Conservation (phyloP, 768 basidiomycete genomes). For the Phylloporus arenicola region DNA sequence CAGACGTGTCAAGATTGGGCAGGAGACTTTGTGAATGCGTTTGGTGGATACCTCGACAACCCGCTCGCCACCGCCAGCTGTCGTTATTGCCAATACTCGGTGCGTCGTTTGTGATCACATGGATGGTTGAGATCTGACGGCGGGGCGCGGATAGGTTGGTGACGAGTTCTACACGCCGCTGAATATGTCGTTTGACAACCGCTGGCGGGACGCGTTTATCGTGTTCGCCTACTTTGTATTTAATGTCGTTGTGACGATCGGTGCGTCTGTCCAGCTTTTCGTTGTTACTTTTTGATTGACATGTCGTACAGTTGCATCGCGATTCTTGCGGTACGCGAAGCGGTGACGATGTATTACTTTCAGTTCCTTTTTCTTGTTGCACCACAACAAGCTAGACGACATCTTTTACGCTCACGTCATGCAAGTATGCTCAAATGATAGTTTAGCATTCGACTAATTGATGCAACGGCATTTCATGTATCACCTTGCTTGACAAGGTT, state of each 20-base stretch:
- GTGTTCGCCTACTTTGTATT: slow-evolving; percentile 63
- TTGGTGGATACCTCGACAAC: slow-evolving; percentile 75
- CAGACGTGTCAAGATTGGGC: slow-evolving; percentile 74
- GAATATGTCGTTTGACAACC: slow-evolving; percentile 54
- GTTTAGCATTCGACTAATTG: neutral
- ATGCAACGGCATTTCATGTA: too few species aligned
- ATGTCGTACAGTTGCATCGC: slow-evolving; percentile 48
- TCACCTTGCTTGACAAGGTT: too few species aligned
- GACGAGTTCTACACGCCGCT: slow-evolving; percentile 67
- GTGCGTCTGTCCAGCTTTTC: slow-evolving; percentile 23
- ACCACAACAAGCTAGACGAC: neutral
- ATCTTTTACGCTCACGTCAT: neutral
- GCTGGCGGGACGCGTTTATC: slow-evolving; percentile 70
- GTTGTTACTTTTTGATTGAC: neutral
- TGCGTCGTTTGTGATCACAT: slow-evolving; percentile 15
- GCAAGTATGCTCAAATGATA: neutral
- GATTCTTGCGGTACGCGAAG: slow-evolving; percentile 66
- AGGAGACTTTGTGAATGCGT: slow-evolving; percentile 49
- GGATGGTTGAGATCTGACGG: neutral
- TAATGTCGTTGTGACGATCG: slow-evolving; percentile 60
- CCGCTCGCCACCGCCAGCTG: slow-evolving; percentile 54
- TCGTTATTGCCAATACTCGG: slow-evolving; percentile 65
- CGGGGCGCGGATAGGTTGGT: slow-evolving; percentile 36
- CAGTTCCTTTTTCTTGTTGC: neutral
- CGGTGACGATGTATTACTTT: slow-evolving; percentile 28